Conservation (phyloP, 306 rosid genomes). For the Sophora flavescens region DNA sequence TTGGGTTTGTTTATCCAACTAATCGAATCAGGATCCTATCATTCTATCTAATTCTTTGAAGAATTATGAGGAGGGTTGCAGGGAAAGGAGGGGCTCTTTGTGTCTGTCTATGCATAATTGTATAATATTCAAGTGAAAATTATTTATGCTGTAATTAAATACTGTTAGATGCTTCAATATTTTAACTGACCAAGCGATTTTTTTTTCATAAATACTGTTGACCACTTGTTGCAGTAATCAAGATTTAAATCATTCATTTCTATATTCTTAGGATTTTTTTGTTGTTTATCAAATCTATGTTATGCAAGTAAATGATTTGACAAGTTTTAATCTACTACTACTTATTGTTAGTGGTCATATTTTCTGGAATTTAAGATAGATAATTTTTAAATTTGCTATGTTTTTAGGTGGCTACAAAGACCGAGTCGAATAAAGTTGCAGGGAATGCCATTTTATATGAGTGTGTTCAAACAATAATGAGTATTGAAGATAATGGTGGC, state of each 20-base stretch:
- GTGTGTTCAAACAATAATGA: slow-evolving; percentile 98
- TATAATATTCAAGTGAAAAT: slow-evolving; percentile 9
- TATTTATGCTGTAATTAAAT: slow-evolving; percentile 29
- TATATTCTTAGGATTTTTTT: slow-evolving; percentile 16
- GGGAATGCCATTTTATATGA: slow-evolving; percentile 97
- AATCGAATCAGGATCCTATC: too few relatives aligned
- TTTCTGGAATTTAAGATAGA: slow-evolving; percentile 38
- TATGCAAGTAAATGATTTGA: background rate
- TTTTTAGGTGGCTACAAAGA: slow-evolving; percentile 94
- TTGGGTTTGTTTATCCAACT: too few relatives aligned
- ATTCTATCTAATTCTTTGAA: slow-evolving; percentile 30
- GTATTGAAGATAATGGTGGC: slow-evolving; percentile 96
- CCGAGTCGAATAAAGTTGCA: slow-evolving; percentile 96
- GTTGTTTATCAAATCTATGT: slow-evolving; percentile 28
- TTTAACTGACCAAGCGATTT: slow-evolving; percentile 21
- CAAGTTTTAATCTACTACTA: slow-evolving; percentile 24
- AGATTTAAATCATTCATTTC: slow-evolving; percentile 29
- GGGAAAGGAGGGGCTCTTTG: slow-evolving; percentile 23
- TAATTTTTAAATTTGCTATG: slow-evolving; percentile 41
- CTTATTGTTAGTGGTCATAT: slow-evolving; percentile 30
- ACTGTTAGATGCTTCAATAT: slow-evolving; percentile 29
- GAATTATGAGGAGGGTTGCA: slow-evolving; percentile 25
- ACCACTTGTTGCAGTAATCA: slow-evolving; percentile 22
- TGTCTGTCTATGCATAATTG: background rate
- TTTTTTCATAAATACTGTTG: slow-evolving; percentile 13